phyloP scores from a whole-genome alignment of 148 eudicot species.

The Vaccinium corymbosum region DNA sequence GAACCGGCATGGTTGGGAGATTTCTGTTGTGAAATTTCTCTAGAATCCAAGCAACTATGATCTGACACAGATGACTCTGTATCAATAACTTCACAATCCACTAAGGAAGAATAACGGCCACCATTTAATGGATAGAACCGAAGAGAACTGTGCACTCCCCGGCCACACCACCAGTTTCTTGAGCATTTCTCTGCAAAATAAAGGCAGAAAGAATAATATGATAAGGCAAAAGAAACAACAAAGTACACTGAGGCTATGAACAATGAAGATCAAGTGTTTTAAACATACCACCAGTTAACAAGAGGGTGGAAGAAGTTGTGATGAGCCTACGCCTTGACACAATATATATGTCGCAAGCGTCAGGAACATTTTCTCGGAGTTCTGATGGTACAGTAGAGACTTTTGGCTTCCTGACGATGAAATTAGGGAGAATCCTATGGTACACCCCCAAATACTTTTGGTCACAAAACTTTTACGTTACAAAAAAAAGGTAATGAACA shows the following conservation, averaged over 20 bases:
- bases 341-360: slow-evolving; percentile 51
- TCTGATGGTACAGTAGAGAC: slow-evolving; percentile 53
- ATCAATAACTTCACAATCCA: slow-evolving; percentile 11
- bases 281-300: slow-evolving; percentile 39
- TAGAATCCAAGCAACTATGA: slow-evolving; percentile 26
- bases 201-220: not conserved
- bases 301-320: slow-evolving; percentile 39
- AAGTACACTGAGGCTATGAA: not conserved
- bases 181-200: slow-evolving; percentile 21
- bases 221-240: not conserved
- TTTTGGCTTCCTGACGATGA: slow-evolving; percentile 44
- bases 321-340: slow-evolving; percentile 53
- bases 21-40: slow-evolving; percentile 13
- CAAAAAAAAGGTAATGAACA: no score
- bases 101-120: slow-evolving; percentile 7
- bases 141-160: slow-evolving; percentile 16
- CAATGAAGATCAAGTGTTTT: not conserved
- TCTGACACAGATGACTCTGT: slow-evolving; percentile 28
- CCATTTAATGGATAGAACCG: slow-evolving; percentile 12
- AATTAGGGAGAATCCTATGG: not conserved
- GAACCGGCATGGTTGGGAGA: slow-evolving; percentile 14
- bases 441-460: not conserved
- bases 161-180: slow-evolving; percentile 11
- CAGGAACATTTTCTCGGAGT: slow-evolving; percentile 54
- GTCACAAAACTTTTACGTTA: not conserved